phyloP scores from a whole-genome alignment of 306 rosid species.

The Cercis canadensis region DNA sequence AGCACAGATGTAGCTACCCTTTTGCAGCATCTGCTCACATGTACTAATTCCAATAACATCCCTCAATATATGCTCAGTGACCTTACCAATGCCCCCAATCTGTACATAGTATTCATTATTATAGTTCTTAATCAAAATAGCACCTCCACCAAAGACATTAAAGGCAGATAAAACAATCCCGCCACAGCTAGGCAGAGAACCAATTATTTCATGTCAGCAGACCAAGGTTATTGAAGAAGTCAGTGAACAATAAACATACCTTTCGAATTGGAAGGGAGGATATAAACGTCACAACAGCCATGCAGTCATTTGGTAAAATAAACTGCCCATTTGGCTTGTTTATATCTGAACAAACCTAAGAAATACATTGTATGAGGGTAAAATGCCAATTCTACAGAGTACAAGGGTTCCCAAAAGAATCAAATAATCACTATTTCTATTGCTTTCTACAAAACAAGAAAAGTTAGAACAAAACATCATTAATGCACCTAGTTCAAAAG shows the following conservation, averaged over 20 bases:
- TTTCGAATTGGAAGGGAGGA: slow-evolving; percentile 96
- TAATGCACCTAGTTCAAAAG: slow-evolving; percentile 21
- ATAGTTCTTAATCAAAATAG: slow-evolving; percentile 23
- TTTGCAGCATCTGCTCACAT: slow-evolving; percentile 84
- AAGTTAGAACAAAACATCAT: slow-evolving; percentile 18
- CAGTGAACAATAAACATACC: slow-evolving; percentile 50
- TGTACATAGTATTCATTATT: slow-evolving; percentile 46
- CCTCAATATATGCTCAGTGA: slow-evolving; percentile 83
- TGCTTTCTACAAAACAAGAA: slow-evolving; percentile 26
- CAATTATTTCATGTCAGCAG: too few relatives aligned
- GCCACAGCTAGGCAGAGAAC: slow-evolving; percentile 19
- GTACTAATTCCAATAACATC: slow-evolving; percentile 81
- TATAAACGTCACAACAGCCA: slow-evolving; percentile 81
- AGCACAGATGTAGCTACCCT: slow-evolving; percentile 73
- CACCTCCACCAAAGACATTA: slow-evolving; percentile 35
- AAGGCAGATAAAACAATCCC: slow-evolving; percentile 21
- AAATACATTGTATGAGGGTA: slow-evolving; percentile 24
- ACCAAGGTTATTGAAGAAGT: too few relatives aligned
- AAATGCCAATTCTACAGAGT: slow-evolving; percentile 25
- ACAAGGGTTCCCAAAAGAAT: slow-evolving; percentile 26
- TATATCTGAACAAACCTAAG: slow-evolving; percentile 93
- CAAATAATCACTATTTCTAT: slow-evolving; percentile 31
- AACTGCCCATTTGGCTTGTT: slow-evolving; percentile 98
- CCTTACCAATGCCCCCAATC: slow-evolving; percentile 99
- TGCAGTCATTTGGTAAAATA: slow-evolving; percentile 76